A percentile compares a stretch with the other conserved stretches of the same genome.
Evolutionary conservation across 176 grass and related monocot genomes (phyloP).

Genomic region (Oryza glaberrima): DNA sequence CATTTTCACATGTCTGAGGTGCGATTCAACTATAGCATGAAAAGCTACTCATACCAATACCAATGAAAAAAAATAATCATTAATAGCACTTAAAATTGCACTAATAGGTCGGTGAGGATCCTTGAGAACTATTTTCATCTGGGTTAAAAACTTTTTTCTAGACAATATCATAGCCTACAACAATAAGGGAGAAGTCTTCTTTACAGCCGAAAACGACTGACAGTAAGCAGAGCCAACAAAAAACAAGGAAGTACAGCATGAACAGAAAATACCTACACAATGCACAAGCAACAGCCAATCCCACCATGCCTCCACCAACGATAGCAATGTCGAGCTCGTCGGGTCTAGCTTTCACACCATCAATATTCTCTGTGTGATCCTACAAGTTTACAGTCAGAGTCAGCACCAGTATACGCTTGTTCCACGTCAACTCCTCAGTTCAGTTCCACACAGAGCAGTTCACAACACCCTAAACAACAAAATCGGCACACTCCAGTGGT

Average conservation of each 20-base stretch:
- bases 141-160: background rate
- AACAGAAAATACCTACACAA: conserved; percentile 77
- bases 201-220: background rate
- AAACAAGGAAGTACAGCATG: background rate
- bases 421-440: background rate
- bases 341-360: conserved; percentile 21
- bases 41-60: background rate
- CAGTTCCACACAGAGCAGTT: background rate
- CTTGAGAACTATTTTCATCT: background rate
- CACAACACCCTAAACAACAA: background rate
- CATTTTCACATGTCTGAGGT: conserved; percentile 15
- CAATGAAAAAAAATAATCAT: background rate
- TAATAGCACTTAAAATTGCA: background rate
- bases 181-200: background rate
- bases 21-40: background rate
- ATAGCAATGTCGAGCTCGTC: conserved; percentile 76
- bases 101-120: background rate
- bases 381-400: conserved; percentile 24
- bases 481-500: background rate
- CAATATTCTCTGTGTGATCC: conserved; percentile 36
- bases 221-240: background rate
- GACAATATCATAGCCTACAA: background rate
- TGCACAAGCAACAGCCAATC: conserved; percentile 85
- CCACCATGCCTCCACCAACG: conserved; percentile 96
- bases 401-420: background rate